Conservation (phyloP, 805 yeast species). For the Ogataea dorogensis region DNA sequence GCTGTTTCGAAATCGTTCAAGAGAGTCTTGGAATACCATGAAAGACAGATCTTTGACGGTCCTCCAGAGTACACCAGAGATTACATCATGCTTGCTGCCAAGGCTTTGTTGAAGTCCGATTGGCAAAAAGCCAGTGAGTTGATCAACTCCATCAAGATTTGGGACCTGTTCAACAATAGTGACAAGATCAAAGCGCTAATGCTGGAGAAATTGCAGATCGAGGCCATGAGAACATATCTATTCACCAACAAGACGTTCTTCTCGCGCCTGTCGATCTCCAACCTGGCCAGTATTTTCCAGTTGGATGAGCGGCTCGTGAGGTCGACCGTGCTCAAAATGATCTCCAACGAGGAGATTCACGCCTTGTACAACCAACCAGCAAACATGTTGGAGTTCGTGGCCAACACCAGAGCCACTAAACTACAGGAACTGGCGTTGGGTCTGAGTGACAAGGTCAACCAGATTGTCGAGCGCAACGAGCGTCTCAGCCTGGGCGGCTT, state of each 20-base stretch:
- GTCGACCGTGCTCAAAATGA: constrained; percentile 69
- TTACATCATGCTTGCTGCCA: constrained; percentile 88
- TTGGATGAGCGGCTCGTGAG: constrained; percentile 54
- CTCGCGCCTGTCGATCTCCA: constrained; percentile 66
- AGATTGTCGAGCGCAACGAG: constrained; percentile 81
- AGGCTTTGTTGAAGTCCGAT: constrained; percentile 82
- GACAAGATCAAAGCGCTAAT: constrained; percentile 70
- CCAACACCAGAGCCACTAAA: constrained; percentile 71
- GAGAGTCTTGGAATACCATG: constrained; percentile 87
- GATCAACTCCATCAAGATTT: constrained; percentile 74
- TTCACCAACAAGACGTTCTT: constrained; percentile 79
- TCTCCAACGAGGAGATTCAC: constrained; percentile 70
- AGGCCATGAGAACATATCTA: constrained; percentile 90
- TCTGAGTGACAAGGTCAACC: constrained; percentile 76
- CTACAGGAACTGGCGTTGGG: constrained; percentile 85
- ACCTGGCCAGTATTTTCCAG: constrained; percentile 66
- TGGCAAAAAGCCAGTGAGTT: constrained; percentile 78
- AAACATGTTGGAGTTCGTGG: constrained; percentile 61
- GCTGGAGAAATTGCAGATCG: constrained; percentile 75
- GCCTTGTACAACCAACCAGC: constrained; percentile 73
- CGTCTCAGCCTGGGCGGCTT: constrained; percentile 77
- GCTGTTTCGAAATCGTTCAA: constrained; percentile 76
- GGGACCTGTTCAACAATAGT: constrained; percentile 76
- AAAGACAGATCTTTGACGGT: constrained; percentile 92
- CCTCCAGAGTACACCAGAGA: constrained; percentile 98